These are phyloP conservation scores for Diphasiastrum complanatum DNA, from an alignment of 83 land plant genomes.

Conservation along the genomic window DNA sequence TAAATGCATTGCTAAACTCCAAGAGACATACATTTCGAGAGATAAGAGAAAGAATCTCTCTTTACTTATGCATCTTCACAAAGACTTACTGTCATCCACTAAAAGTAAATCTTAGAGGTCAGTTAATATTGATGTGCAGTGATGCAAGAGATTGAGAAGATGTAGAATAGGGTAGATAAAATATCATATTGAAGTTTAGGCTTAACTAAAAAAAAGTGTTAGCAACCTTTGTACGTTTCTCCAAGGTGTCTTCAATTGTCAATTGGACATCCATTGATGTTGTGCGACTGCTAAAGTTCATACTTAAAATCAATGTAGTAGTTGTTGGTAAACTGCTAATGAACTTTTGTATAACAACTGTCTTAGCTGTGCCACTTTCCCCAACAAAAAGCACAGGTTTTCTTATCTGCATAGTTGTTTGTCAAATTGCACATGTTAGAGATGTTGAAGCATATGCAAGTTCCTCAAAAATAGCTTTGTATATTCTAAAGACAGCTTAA, in stretches of 20 bases:
- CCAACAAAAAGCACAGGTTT: slow-evolving; percentile 41
- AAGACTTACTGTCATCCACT: no score
- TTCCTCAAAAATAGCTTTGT: no score
- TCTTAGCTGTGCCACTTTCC: slow-evolving; percentile 42
- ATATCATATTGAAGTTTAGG: background rate
- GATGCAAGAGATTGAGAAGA: no score
- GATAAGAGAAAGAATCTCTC: no score
- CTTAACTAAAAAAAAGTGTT: background rate
- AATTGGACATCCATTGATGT: slow-evolving; percentile 39
- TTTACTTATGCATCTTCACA: no score
- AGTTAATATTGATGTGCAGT: no score
- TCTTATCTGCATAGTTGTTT: slow-evolving; percentile 32
- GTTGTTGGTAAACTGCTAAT: slow-evolving; percentile 21
- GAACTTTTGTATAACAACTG: slow-evolving; percentile 36
- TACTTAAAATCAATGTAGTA: slow-evolving; percentile 16
- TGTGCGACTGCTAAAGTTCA: slow-evolving; percentile 37
- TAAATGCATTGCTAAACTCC: no score
- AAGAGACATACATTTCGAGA: no score
- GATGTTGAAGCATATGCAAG: no score
- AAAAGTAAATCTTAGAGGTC: no score
- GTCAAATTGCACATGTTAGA: background rate
- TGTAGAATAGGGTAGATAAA: no score
- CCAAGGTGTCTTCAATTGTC: slow-evolving; percentile 36
- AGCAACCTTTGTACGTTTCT: slow-evolving; percentile 34
- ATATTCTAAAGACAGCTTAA: background rate